Base-by-base conservation (phyloP, 1,139 yeast genomes). In the Arxiozyma telluris region DNA sequence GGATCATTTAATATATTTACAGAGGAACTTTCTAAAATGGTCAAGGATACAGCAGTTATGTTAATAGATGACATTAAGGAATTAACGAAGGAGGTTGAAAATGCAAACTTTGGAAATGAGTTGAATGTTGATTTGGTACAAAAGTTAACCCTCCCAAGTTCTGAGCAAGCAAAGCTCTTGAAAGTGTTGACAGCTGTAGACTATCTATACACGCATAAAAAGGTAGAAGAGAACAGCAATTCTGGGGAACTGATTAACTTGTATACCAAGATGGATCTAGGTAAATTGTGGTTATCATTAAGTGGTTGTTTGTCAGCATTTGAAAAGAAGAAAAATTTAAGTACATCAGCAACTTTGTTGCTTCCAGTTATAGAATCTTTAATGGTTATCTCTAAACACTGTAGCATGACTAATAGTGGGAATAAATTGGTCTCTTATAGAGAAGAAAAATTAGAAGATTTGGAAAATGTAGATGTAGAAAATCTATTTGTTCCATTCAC, bases 311-410 rank as follows among this genome's bases (percentile, higher is more conserved):
- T 93, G 60, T 72, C 83, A 48, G 75, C 80, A 8, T 65, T 69
- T 54, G 71, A 68, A 54, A 59, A 59, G 18, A 58, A 61, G 30
- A 63, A 63, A 15, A 73, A 71, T 34, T 73, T 89, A 62, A 73
- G 81, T 15, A 84, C 84, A 57, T 80, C 89, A 50, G 93, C 96
- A 1, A 87, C 96, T 1, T 86, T 90, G 0, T 72, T 91, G 44
- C 74, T 93, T 38, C 98, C 98, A 0, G 71, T 89, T 57, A 90
- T 93, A 60, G 98, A 93, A 68, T 84, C 97, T 0, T 74, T 93
- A 58, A 89, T 93, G 96, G 96, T 91, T 54, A 94, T 93, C 44
- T 90, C 96, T 72, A 91, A 90, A 65, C 95, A 89, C 65, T 83
- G 91, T 61, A 82, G 84, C 60, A 84, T 84, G 5, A 80, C 80